A percentile compares a stretch with the other conserved stretches of the same genome.
phyloP scores from a whole-genome alignment of 2,329 filamentous ascomycete species.

The Colletotrichum echinochloae region DNA sequence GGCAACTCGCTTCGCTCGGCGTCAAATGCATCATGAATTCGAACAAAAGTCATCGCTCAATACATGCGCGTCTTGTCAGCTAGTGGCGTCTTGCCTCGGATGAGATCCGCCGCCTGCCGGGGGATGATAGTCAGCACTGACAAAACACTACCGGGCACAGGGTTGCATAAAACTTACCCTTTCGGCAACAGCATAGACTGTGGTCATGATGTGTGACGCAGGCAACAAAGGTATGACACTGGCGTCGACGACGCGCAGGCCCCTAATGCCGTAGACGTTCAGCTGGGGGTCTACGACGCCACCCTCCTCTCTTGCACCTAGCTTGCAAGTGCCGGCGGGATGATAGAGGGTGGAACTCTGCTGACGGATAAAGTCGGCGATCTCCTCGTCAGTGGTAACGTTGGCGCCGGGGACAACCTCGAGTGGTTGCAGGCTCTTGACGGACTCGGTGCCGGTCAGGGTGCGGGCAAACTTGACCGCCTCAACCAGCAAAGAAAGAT shows the following conservation, averaged over 20 bases:
- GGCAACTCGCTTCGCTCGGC: neutral
- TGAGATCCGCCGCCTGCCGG: conserved; percentile 28
- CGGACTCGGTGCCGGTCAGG: conserved; percentile 41
- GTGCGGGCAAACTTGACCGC: conserved; percentile 51
- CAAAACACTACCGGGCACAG: no score
- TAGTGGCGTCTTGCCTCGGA: conserved; percentile 13
- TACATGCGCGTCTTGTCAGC: no score
- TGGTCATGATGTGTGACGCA: conserved; percentile 49
- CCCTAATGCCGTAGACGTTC: conserved; percentile 47
- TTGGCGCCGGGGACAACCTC: conserved; percentile 37
- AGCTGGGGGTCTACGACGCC: conserved; percentile 50
- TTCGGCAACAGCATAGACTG: conserved; percentile 53
- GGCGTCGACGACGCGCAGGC: conserved; percentile 47
- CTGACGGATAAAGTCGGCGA: conserved; percentile 31
- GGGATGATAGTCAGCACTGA: neutral
- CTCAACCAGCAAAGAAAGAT: conserved; percentile 48
- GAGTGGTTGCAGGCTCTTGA: conserved; percentile 22
- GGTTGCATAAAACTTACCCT: conserved; percentile 33
- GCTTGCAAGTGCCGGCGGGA: conserved; percentile 53
- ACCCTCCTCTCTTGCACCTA: conserved; percentile 48
- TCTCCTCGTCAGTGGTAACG: conserved; percentile 30
- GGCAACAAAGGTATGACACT: conserved; percentile 48
- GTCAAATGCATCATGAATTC: neutral
- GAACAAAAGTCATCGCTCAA: neutral
- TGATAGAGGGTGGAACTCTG: conserved; percentile 46